Percentiles rank a stretch among this genome's conserved stretches.
Evolutionary conservation across 1,284 basidiomycete species (phyloP).

Genomic region (Pseudozyma tsukubaensis): DNA sequence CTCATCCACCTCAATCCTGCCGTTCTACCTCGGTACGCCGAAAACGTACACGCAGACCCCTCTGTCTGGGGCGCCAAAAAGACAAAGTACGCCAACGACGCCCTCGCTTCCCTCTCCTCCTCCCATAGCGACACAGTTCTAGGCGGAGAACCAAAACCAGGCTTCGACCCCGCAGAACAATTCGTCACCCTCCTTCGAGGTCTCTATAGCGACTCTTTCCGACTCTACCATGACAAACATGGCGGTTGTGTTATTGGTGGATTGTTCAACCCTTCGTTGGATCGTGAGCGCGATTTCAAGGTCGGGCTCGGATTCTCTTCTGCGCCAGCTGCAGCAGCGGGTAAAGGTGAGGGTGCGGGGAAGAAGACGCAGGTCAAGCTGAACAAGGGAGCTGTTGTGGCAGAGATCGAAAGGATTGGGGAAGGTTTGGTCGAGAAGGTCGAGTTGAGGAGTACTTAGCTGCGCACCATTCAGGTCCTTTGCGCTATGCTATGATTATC

Average conservation of each 20-base stretch:
- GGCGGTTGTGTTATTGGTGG: slow-evolving; percentile 83
- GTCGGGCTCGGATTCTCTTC: slow-evolving; percentile 82
- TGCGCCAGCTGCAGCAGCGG: slow-evolving; percentile 7
- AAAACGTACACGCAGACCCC: slow-evolving; percentile 68
- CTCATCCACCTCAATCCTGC: slow-evolving; percentile 79
- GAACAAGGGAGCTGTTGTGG: slow-evolving; percentile 78
- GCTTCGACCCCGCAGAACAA: slow-evolving; percentile 81
- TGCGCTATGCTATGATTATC: not conserved
- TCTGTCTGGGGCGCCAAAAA: slow-evolving; percentile 46
- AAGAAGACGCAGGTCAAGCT: slow-evolving; percentile 72
- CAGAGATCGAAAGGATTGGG: slow-evolving; percentile 84
- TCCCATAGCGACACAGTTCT: slow-evolving; percentile 51
- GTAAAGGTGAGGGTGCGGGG: not conserved
- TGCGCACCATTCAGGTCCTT: not conserved
- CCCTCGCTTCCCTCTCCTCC: slow-evolving; percentile 8
- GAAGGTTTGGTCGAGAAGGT: slow-evolving; percentile 74
- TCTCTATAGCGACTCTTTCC: slow-evolving; percentile 81
- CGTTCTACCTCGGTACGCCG: slow-evolving; percentile 78
- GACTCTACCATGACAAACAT: slow-evolving; percentile 85
- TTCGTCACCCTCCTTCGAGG: slow-evolving; percentile 76
- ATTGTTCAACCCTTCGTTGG: slow-evolving; percentile 82
- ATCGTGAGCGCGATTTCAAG: slow-evolving; percentile 75
- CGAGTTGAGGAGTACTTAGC: slow-evolving; percentile 19
- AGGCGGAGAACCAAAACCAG: slow-evolving; percentile 47
- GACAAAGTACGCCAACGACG: slow-evolving; percentile 73